Base-by-base conservation (phyloP, 371 early-diverging fungal genomes). In the Haplosporangium sp. region DNA sequence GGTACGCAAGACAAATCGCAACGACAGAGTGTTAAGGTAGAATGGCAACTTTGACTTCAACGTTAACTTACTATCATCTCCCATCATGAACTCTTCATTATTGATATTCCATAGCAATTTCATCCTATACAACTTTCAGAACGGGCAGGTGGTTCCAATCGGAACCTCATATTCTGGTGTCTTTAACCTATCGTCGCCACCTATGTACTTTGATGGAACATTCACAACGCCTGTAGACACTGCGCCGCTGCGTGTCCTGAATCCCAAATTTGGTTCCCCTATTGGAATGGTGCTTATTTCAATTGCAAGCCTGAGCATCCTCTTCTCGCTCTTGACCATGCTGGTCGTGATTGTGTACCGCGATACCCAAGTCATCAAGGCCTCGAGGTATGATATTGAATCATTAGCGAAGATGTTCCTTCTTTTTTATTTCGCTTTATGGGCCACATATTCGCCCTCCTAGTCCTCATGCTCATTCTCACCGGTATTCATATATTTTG, bases 161-260 rank as follows among this genome's bases (percentile, higher is more conserved):
- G 89, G 85, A 2, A 80, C 83, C 8, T 85, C 83, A 29, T 80
- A 85, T 61, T 82, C 82, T 18, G 87, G 87, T 5, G 46, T 73
- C 4, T 80, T 89, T 41, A 83, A 82, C 46, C 60, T 87, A 6
- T 80, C 82, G 6, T 69, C 75, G 12, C 40, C 75, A 0, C 85
- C 86, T 41, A 85, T 87, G 80, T 89, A 83, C 55, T 84, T 80
- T 76, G 89, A 86, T 57, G 89, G 89, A 11, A 76, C 89, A 8
- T 75, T 54, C 55, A 59, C 69, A 71, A 73, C 85, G 18, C 89
- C 89, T 9, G 64, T 76, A n/a, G 87, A 89, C 73, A 80, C 87
- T 20, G 86, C 86, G 13, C 86, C 89, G 11, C 81, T 84, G 55
- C 52, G 60, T 14, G 71, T 86, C 41, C 52, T 89, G 47, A 89